phyloP scores from a whole-genome alignment of 805 yeast species.

The Maudiozyma barnettii region DNA sequence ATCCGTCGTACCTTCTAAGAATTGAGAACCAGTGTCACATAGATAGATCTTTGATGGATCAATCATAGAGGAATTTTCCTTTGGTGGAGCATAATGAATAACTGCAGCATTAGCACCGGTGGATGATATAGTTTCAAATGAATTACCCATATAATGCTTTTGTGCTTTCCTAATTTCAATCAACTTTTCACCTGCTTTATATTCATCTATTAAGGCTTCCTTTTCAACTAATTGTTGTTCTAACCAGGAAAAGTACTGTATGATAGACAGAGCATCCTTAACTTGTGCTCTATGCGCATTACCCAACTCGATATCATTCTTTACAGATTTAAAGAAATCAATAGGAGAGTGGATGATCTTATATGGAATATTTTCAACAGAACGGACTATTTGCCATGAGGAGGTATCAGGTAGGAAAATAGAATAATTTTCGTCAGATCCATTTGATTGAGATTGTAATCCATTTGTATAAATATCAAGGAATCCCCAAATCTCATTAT shows the following conservation, averaged over 20 bases:
- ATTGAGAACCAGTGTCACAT: conserved; percentile 89
- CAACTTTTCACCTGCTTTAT: conserved; percentile 53
- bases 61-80: conserved; percentile 47
- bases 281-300: conserved; percentile 71
- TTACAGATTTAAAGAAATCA: conserved; percentile 60
- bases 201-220: conserved; percentile 46
- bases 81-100: conserved; percentile 66
- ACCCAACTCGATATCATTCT: conserved; percentile 60
- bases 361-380: conserved; percentile 26
- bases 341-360: conserved; percentile 48
- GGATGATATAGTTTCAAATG: conserved; percentile 70
- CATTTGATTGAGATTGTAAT: conserved; percentile 14
- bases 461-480: conserved; percentile 24
- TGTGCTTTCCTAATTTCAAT: conserved; percentile 44
- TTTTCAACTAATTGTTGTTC: conserved; percentile 43
- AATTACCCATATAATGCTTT: conserved; percentile 53
- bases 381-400: conserved; percentile 59
- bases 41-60: conserved; percentile 62
- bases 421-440: conserved; percentile 6
- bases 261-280: conserved; percentile 73
- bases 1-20: conserved; percentile 90
- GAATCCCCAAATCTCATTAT: conserved; percentile 51
- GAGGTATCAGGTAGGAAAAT: conserved; percentile 36
- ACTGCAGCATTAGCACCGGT: conserved; percentile 69
- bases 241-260: conserved; percentile 75